These are phyloP conservation scores for Russula sp. DNA, from an alignment of 768 basidiomycete species.

Conservation along the genomic window DNA sequence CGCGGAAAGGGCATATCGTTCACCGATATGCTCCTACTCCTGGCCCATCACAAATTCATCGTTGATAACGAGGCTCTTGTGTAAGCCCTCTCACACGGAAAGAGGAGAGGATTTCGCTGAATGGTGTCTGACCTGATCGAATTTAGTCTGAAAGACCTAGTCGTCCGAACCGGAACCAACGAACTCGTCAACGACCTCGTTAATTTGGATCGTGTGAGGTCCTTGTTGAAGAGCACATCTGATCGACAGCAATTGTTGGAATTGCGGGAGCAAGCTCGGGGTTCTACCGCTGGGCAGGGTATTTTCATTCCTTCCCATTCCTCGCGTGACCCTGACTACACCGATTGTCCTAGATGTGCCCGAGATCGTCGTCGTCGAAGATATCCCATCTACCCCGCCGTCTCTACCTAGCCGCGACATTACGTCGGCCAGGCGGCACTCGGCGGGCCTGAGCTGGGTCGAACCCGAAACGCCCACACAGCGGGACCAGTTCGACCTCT, in stretches of 20 bases:
- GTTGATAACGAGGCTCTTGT: slow-evolving; percentile 82
- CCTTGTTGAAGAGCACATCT: slow-evolving; percentile 69
- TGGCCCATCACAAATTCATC: slow-evolving; percentile 90
- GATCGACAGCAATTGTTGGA: slow-evolving; percentile 63
- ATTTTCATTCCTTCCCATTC: neutral
- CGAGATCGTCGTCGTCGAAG: slow-evolving; percentile 58
- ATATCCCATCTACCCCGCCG: slow-evolving; percentile 44
- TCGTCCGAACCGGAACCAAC: slow-evolving; percentile 67
- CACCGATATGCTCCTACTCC: slow-evolving; percentile 77
- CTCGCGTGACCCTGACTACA: neutral
- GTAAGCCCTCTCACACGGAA: slow-evolving; percentile 43
- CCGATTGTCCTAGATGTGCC: slow-evolving; percentile 50
- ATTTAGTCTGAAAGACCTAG: slow-evolving; percentile 72
- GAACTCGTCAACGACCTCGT: slow-evolving; percentile 78
- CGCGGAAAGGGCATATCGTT: slow-evolving; percentile 82
- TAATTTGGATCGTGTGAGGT: slow-evolving; percentile 78
- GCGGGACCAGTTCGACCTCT: slow-evolving; percentile 31
- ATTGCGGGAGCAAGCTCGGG: slow-evolving; percentile 38
- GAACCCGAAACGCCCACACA: slow-evolving; percentile 34
- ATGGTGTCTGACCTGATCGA: neutral
- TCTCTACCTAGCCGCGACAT: slow-evolving; percentile 47
- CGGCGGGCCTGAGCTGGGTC: slow-evolving; percentile 15
- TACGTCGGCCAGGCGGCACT: slow-evolving; percentile 34
- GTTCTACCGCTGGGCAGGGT: slow-evolving; percentile 33
- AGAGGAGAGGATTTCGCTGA: neutral